These are phyloP conservation scores for Trematosphaeria pertusa DNA, from an alignment of 2,329 filamentous ascomycete species.

Conservation along the genomic window DNA sequence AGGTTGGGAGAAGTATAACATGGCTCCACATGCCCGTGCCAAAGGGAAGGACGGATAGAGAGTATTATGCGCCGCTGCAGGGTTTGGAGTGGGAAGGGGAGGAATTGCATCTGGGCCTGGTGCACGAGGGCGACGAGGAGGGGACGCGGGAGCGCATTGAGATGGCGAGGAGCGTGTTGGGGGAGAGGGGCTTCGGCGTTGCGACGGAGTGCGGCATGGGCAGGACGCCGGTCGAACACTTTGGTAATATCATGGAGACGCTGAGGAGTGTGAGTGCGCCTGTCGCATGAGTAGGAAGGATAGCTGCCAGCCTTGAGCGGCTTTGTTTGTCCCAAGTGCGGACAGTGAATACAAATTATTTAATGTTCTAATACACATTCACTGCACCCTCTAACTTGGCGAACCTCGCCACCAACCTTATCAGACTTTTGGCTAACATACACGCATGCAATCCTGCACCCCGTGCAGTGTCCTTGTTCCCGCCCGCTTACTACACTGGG, in stretches of 20 bases:
- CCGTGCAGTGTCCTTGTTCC: too few species aligned
- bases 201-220: conserved; percentile 54
- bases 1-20: conserved; percentile 39
- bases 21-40: conserved; percentile 57
- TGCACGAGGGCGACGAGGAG: conserved; percentile 49
- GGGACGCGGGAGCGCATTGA: conserved; percentile 49
- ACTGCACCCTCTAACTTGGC: too few species aligned
- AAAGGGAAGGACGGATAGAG: conserved; percentile 43
- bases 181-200: conserved; percentile 45
- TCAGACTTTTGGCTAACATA: too few species aligned
- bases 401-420: too few species aligned
- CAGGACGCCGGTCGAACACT: conserved; percentile 39
- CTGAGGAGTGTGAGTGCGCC: conserved; percentile 5
- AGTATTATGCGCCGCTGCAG: conserved; percentile 50
- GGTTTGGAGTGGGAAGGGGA: conserved; percentile 40
- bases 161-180: conserved; percentile 43
- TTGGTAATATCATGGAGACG: conserved; percentile 30
- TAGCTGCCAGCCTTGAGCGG: too few species aligned
- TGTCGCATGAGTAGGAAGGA: not conserved
- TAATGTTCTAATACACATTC: too few species aligned
- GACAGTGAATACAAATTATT: too few species aligned
- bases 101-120: conserved; percentile 51
- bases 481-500: too few species aligned
- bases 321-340: too few species aligned
- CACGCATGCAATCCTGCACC: too few species aligned